Percentiles rank a stretch among this genome's conserved stretches.
Evolutionary conservation across 495 filamentous ascomycete species (phyloP).

Genomic region (Penicillium paxilli): DNA sequence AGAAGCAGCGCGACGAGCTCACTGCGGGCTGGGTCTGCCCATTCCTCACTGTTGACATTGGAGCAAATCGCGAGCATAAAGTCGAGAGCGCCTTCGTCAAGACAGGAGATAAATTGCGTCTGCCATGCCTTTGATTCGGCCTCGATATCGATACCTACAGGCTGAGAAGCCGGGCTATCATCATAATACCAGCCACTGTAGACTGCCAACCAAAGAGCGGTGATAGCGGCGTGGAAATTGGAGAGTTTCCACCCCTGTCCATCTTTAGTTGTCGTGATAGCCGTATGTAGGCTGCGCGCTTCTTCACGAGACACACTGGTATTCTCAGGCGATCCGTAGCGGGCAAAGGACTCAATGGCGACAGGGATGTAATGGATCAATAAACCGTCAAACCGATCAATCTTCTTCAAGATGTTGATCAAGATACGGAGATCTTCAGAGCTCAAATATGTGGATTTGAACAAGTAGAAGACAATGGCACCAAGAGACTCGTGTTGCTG

Average conservation of each 20-base stretch:
- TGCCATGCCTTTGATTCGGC: conserved; percentile 68
- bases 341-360: conserved; percentile 67
- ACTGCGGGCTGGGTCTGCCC: conserved; percentile 76
- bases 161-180: conserved; percentile 51
- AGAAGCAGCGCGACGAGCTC: conserved; percentile 76
- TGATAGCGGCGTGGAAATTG: conserved; percentile 72
- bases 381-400: conserved; percentile 70
- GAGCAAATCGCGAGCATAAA: conserved; percentile 83
- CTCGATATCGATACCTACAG: conserved; percentile 57
- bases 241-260: conserved; percentile 65
- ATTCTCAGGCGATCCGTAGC: conserved; percentile 73
- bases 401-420: conserved; percentile 59
- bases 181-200: conserved; percentile 90
- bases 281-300: conserved; percentile 66
- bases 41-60: conserved; percentile 70
- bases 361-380: conserved; percentile 79
- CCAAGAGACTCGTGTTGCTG: conserved; percentile 89
- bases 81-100: conserved; percentile 89
- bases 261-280: conserved; percentile 63
- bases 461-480: conserved; percentile 69
- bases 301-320: conserved; percentile 53
- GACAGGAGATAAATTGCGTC: conserved; percentile 68
- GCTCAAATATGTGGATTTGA: conserved; percentile 69
- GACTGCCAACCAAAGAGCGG: conserved; percentile 83
- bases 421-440: conserved; percentile 72